Conservation (phyloP, 2,329 filamentous ascomycete genomes). For the Aspergillus nomiae region DNA sequence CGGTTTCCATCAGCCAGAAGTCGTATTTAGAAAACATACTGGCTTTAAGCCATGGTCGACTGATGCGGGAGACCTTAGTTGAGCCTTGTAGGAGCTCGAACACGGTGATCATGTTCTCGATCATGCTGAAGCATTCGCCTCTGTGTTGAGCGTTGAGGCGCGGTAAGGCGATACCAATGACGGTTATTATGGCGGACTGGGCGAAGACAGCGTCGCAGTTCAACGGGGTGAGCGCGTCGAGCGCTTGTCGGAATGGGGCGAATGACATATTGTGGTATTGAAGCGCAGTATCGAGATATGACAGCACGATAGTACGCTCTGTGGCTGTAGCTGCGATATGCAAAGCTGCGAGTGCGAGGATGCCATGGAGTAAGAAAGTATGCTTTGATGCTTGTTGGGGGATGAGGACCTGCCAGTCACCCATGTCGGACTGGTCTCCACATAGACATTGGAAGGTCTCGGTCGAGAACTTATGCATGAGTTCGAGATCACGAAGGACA, state of each 20-base stretch:
- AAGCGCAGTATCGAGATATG: not conserved
- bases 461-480: not conserved
- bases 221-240: not conserved
- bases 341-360: not conserved
- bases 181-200: not conserved
- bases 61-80: constrained; percentile 27
- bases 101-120: constrained; percentile 27
- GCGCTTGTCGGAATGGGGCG: not conserved
- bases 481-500: not conserved
- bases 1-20: constrained; percentile 50
- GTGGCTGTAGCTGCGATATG: not conserved
- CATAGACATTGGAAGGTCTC: not conserved
- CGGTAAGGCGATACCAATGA: not conserved
- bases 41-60: constrained; percentile 45
- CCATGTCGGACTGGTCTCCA: not conserved
- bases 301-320: not conserved
- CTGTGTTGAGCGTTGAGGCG: not conserved
- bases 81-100: constrained; percentile 33
- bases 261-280: not conserved
- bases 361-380: not conserved
- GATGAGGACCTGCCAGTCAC: not conserved
- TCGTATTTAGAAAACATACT: constrained; percentile 51
- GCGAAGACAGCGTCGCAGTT: not conserved
- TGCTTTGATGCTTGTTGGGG: not conserved
- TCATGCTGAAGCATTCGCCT: constrained; percentile 15